Base-by-base conservation (phyloP, 2,329 filamentous ascomycete species). In the Mycocentrospora acerina region DNA sequence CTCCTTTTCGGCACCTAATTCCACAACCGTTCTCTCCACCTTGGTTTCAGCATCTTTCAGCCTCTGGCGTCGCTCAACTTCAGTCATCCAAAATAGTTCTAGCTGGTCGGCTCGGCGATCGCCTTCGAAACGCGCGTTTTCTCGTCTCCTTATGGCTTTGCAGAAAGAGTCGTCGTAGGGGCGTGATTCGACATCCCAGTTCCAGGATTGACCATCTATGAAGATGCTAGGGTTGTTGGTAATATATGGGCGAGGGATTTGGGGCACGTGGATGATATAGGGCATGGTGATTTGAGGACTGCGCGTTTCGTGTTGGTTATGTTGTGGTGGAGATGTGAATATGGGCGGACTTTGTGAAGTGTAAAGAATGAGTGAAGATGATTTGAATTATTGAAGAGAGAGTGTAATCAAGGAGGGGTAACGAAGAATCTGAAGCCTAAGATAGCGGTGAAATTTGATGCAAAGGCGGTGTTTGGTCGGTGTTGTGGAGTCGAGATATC, bases 191-290 rank as follows among this genome's bases (percentile, higher is more conserved):
- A 42, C 45, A 3, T 30, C 15, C 47, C 51, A 55, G 12, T 46
- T 38, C 40, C 48, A 55, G 2, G 37, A 24, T 9, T 33, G 29
- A 15, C 39, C 46, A 30, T 57, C 51, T 16, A 59, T 43, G 35
- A 45, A 55, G 27, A 59, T 53, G n/a, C 24, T 36, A 1, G 47
- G 44, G 29, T 55, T 44, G 29, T 55, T 52, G 29, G 48, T 53
- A 30, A 57, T 41, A 35, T 46, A 58, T 10, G 44, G 42, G 4
- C 44, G 44, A n/a, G 42, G 43, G 17, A 37, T 39, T 12, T 24
- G 29, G 3, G 50, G 52, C 5, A 45, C 42, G 24, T 44, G 37
- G 35, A 55, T 53, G 19, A 57, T 44, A 40, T 57, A 57, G 3
- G 54, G 52, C 54, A 57, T 57, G n/a, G 3, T 19, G 5, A n/a